Percentiles rank a stretch among this genome's conserved stretches.
Conservation (phyloP, 352 stramenopile species). For the Globisporangium iwayamae region DNA sequence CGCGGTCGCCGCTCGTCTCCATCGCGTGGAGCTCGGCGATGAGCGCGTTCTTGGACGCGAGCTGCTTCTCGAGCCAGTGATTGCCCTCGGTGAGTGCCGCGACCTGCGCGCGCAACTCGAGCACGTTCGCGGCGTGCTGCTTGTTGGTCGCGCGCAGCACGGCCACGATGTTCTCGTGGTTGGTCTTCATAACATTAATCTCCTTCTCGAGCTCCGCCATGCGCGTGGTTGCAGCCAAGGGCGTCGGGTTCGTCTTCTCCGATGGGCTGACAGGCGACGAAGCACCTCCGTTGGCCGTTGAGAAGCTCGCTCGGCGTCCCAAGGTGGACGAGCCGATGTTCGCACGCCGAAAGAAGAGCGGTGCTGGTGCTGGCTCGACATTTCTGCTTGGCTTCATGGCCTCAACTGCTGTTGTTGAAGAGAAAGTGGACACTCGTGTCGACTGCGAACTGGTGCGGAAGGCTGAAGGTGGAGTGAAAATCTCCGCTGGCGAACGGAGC, state of each 20-base stretch:
- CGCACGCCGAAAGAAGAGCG: conserved; percentile 38
- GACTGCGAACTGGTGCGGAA: not conserved
- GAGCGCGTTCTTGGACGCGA: conserved; percentile 53
- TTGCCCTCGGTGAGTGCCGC: conserved; percentile 57
- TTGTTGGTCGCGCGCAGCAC: conserved; percentile 68
- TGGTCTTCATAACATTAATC: conserved; percentile 55
- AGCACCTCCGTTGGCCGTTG: not conserved
- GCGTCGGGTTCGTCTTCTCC: conserved; percentile 5
- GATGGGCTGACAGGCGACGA: not conserved
- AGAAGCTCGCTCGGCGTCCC: conserved; percentile 31
- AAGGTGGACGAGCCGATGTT: conserved; percentile 32
- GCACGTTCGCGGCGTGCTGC: conserved; percentile 58
- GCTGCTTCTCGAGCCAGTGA: conserved; percentile 54
- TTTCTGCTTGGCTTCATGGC: conserved; percentile 23
- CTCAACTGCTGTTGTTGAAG: conserved; percentile 20
- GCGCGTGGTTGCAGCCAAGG: conserved; percentile 18
- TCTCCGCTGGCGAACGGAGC: not conserved
- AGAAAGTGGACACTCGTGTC: conserved; percentile 11
- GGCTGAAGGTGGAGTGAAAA: not conserved
- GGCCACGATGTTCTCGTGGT: conserved; percentile 68
- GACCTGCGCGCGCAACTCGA: conserved; percentile 62
- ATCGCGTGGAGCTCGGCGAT: conserved; percentile 45
- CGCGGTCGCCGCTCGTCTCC: conserved; percentile 27
- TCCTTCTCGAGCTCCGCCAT: conserved; percentile 59
- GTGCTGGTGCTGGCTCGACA: conserved; percentile 12